Conservation (phyloP, 495 filamentous ascomycete species). For the Pseudevernia furfuracea region DNA sequence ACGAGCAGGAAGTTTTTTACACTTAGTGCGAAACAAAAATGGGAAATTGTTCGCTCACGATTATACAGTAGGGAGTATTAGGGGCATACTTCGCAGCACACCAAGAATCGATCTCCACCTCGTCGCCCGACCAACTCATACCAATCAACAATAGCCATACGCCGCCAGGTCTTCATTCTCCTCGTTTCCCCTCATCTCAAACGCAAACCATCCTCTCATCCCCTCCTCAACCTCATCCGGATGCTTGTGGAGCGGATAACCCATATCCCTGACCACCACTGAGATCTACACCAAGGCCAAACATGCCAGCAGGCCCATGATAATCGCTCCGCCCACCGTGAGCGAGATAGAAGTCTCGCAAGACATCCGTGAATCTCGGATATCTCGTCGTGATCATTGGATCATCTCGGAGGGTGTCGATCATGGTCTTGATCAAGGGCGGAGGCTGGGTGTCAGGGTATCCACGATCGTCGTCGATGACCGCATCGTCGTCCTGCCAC, state of each 20-base stretch:
- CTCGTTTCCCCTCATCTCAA: background rate
- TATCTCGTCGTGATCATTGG: background rate
- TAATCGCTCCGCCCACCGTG: background rate
- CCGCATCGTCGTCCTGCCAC: background rate
- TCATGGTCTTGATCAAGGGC: background rate
- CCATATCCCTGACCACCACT: background rate
- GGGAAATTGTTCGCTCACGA: too few relatives aligned
- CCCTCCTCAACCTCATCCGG: background rate
- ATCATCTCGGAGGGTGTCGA: background rate
- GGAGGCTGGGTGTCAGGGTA: background rate
- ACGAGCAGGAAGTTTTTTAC: too few relatives aligned
- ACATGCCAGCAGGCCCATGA: background rate
- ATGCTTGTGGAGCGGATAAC: background rate
- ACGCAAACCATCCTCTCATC: background rate
- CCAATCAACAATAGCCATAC: background rate
- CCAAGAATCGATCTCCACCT: too few relatives aligned
- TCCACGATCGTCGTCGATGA: background rate
- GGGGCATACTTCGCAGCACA: too few relatives aligned
- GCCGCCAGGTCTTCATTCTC: background rate
- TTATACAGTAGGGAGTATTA: too few relatives aligned
- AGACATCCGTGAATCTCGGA: background rate
- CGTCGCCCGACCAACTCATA: too few relatives aligned
- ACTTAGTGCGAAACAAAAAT: too few relatives aligned
- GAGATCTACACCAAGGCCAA: background rate
- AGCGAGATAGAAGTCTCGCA: background rate